phyloP scores from a whole-genome alignment of 2,329 filamentous ascomycete genomes.

The Xylaria sp. region DNA sequence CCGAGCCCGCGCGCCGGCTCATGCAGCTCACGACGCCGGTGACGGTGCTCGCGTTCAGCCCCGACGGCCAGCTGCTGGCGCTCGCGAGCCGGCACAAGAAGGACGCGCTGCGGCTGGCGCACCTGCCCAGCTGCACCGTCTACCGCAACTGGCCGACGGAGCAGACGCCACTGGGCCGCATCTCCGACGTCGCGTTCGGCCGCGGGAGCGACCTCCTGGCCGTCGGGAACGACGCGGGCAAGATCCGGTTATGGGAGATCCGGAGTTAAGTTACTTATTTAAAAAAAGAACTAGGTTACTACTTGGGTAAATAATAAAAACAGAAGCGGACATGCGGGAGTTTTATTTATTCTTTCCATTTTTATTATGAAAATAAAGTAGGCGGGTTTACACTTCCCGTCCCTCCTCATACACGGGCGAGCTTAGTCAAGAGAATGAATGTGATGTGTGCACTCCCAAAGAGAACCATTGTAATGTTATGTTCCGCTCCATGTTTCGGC shows the following conservation, averaged over 20 bases:
- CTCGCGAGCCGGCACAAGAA: slow-evolving; percentile 87
- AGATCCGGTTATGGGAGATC: slow-evolving; percentile 91
- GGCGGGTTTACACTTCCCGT: neutral
- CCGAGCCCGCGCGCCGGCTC: slow-evolving; percentile 72
- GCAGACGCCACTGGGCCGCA: slow-evolving; percentile 82
- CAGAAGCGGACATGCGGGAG: no score
- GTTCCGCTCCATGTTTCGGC: no score
- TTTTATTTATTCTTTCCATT: no score
- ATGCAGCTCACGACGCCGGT: slow-evolving; percentile 88
- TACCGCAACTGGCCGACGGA: slow-evolving; percentile 97
- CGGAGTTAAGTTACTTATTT: slow-evolving; percentile 54
- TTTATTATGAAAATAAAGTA: no score
- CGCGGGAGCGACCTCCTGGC: slow-evolving; percentile 71
- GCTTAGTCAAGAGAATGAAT: no score
- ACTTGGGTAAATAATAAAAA: no score
- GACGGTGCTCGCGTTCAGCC: slow-evolving; percentile 77
- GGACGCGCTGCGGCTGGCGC: slow-evolving; percentile 83
- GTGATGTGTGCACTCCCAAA: no score
- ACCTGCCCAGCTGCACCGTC: slow-evolving; percentile 89
- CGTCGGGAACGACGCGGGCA: slow-evolving; percentile 86
- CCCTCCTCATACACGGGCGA: no score
- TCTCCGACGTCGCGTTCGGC: slow-evolving; percentile 74
- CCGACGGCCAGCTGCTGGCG: slow-evolving; percentile 85
- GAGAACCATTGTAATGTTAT: no score
- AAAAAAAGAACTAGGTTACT: no score